Evolutionary conservation across 1,139 yeast genomes (phyloP).

Genomic region (Meyerozyma sp.): DNA sequence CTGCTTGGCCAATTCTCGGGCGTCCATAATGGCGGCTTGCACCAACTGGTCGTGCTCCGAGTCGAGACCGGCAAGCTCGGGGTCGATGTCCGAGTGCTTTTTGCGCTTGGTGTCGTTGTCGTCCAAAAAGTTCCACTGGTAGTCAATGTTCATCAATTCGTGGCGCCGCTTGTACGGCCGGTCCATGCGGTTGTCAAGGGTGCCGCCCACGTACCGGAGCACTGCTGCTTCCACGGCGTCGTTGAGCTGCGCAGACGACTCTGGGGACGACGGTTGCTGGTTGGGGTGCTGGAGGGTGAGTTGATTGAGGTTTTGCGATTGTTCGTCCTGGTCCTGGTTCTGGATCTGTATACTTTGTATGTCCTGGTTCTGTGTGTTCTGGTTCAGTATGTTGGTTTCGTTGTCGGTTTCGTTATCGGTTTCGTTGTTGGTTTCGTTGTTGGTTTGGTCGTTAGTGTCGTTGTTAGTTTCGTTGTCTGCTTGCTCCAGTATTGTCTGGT

Average conservation of each 20-base stretch:
- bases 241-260: slow-evolving; percentile 26
- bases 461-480: background rate
- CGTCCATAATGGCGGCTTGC: slow-evolving; percentile 63
- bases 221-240: slow-evolving; percentile 73
- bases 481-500: too few species aligned
- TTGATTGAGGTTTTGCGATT: too few species aligned
- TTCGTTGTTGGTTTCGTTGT: background rate
- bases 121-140: slow-evolving; percentile 24
- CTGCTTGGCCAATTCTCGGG: slow-evolving; percentile 55
- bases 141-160: slow-evolving; percentile 26
- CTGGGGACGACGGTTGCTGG: background rate
- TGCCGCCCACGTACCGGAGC: slow-evolving; percentile 62
- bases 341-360: background rate
- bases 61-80: slow-evolving; percentile 46
- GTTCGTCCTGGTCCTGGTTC: slow-evolving; percentile 1
- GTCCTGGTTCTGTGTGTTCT: background rate
- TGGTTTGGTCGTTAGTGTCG: too few species aligned
- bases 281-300: too few species aligned
- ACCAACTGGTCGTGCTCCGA: slow-evolving; percentile 57
- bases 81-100: slow-evolving; percentile 42
- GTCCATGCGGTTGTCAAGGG: slow-evolving; percentile 27
- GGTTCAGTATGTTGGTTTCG: background rate
- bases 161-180: slow-evolving; percentile 12
- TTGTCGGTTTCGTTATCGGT: too few species aligned
- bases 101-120: slow-evolving; percentile 14